These are phyloP conservation scores for Pichia sp. DNA, from an alignment of 1,139 yeast genomes.

Conservation along the genomic window DNA sequence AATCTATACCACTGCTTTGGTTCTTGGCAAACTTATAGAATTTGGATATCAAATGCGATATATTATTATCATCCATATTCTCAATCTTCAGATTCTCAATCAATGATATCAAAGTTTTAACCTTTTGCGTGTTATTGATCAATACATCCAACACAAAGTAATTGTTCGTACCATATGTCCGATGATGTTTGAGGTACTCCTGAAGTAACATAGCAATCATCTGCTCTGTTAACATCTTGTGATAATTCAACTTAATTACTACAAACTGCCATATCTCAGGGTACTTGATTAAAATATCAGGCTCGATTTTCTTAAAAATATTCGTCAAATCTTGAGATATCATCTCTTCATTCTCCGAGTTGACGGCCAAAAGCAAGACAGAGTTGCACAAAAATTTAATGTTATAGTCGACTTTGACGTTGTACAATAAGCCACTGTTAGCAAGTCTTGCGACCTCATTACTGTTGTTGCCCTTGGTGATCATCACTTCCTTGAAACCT, in stretches of 20 bases:
- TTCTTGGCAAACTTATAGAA: slow-evolving; percentile 24
- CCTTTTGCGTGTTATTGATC: slow-evolving; percentile 19
- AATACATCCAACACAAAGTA: slow-evolving; percentile 24
- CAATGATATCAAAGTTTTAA: slow-evolving; percentile 16
- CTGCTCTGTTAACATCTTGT: slow-evolving; percentile 19
- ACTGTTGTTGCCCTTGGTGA: background rate
- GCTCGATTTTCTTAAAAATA: slow-evolving; percentile 21
- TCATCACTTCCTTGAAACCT: slow-evolving; percentile 26
- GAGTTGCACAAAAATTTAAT: slow-evolving; percentile 29
- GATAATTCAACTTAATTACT: slow-evolving; percentile 23
- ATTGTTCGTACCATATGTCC: slow-evolving; percentile 12
- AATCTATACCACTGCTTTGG: slow-evolving; percentile 1
- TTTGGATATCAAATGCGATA: slow-evolving; percentile 25
- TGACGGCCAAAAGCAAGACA: slow-evolving; percentile 22
- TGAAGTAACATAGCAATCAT: slow-evolving; percentile 18
- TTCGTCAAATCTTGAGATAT: slow-evolving; percentile 20
- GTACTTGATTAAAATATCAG: slow-evolving; percentile 19
- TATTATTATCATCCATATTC: slow-evolving; percentile 26
- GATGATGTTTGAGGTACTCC: slow-evolving; percentile 17
- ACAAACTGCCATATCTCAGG: slow-evolving; percentile 32
- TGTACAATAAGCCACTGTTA: slow-evolving; percentile 6
- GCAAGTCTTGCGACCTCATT: slow-evolving; percentile 1
- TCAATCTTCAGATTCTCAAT: slow-evolving; percentile 12
- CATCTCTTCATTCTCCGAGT: slow-evolving; percentile 10
- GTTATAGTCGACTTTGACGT: slow-evolving; percentile 25